These are phyloP conservation scores for Solanum bulbocastanum DNA, from an alignment of 257 asterid species.

Conservation along the genomic window DNA sequence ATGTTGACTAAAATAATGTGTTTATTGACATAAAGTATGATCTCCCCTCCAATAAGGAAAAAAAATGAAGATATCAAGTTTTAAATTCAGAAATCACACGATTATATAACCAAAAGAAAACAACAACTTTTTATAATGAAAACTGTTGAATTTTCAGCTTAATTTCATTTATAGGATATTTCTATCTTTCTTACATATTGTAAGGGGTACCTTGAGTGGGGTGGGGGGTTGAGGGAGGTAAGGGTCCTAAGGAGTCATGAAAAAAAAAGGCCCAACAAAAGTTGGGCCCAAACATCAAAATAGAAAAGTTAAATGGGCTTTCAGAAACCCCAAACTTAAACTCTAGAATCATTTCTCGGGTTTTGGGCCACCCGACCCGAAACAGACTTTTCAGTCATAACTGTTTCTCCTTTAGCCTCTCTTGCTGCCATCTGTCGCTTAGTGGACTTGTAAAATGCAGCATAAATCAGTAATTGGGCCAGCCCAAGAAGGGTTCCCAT, in stretches of 20 bases:
- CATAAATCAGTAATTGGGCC: conserved; percentile 68
- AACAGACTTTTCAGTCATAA: conserved; percentile 22
- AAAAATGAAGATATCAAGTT: background rate
- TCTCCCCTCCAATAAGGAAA: background rate
- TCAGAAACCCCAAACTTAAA: background rate
- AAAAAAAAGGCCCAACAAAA: background rate
- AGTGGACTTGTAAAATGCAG: conserved; percentile 56
- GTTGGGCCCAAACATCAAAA: background rate
- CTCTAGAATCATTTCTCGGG: background rate
- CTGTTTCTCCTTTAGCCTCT: conserved; percentile 28
- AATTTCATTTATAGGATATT: background rate
- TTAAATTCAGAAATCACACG: background rate
- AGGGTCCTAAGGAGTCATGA: background rate
- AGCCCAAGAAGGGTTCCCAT: conserved; percentile 63
- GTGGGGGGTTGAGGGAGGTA: background rate
- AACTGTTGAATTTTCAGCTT: background rate
- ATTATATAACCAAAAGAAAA: background rate
- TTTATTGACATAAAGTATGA: background rate
- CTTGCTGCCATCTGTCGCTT: conserved; percentile 44
- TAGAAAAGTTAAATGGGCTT: background rate
- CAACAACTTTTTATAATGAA: background rate
- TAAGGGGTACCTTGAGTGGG: background rate
- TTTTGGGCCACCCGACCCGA: background rate
- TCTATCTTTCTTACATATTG: background rate
- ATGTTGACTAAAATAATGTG: background rate